Evolutionary conservation across 2,329 filamentous ascomycete species (phyloP), one percentile per base, ranked within the genome.

Genomic region (Botrytis byssoidea): DNA sequence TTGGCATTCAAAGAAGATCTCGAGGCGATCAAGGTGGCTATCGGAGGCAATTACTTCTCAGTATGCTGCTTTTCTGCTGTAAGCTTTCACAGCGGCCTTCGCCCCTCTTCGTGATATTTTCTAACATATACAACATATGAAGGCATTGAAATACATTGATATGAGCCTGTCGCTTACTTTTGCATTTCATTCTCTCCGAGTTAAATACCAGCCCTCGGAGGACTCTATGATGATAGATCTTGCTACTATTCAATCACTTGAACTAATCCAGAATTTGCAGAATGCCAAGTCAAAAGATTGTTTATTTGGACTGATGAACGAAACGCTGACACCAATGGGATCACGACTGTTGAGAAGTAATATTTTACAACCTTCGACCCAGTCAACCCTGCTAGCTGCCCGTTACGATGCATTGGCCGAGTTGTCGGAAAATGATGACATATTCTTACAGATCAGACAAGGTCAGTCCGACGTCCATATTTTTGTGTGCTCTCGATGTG

Each of bases 211-310:
- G 79, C 92, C 94, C 1, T 94, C 94, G 0, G 93, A 97, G 80
- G 93, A 95, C 37, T 93, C 94, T 0, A 97, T 98, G 95, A 93
- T 97, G 88, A 97, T 98, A 78, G 95, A 98, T 79, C 87, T 96
- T 3, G 92, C 93, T 0, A 97, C 95, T 0, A 93, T 98, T 42
- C 88, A 91, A 55, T 94, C 94, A 0, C 85, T 99, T 4, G 96
- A 99, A 81, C 86, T 99, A 9, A 92, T 98, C 40, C 94, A 97
- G 79, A 99, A 98, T 77, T 80, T 95, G 0, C 90, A 93, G 20
- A 90, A 92, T 77, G 80, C 90, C 0, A 94, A 92, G 77, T 97
- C 94, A 0, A 93, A 90, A 76, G 89, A 95, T 57, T 95, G 92
- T 76, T 84, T 99, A 0, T 95, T 95, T 76, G 95, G 95, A 0